phyloP scores from a whole-genome alignment of 805 yeast genomes.

The Ogataea haglerorum region DNA sequence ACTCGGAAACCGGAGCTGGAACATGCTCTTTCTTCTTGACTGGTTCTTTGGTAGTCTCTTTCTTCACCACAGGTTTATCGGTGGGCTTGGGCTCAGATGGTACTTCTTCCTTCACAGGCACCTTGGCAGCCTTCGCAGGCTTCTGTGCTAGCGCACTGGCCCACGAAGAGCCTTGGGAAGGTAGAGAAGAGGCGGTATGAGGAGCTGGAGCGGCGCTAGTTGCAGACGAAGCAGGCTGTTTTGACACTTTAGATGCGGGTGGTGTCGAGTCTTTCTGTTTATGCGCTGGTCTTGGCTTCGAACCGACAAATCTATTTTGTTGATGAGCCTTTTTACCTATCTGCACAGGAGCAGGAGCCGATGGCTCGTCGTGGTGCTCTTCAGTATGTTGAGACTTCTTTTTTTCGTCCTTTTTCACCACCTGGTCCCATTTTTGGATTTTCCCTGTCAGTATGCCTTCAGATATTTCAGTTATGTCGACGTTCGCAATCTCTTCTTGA shows the following conservation, averaged over 20 bases:
- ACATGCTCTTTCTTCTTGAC: conserved; percentile 12
- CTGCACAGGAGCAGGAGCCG: conserved; percentile 7
- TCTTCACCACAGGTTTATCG: conserved; percentile 10
- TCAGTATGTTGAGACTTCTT: conserved; percentile 33
- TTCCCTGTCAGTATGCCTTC: conserved; percentile 88
- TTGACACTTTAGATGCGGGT: conserved; percentile 8
- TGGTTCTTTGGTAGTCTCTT: conserved; percentile 1
- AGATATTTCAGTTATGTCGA: conserved; percentile 74
- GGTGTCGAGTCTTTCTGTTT: conserved; percentile 14
- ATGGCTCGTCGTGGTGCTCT: conserved; percentile 18
- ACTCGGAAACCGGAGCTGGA: conserved; percentile 18
- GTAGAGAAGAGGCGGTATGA: conserved; percentile 17
- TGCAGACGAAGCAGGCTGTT: conserved; percentile 5
- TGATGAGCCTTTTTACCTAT: conserved; percentile 17
- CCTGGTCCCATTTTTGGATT: conserved; percentile 92
- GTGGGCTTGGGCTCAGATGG: conserved; percentile 5
- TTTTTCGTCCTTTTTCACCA: conserved; percentile 63
- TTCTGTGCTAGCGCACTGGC: conserved; percentile 32
- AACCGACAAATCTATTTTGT: conserved; percentile 12
- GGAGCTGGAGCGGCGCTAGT: conserved; percentile 12
- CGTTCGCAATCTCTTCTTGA: conserved; percentile 61
- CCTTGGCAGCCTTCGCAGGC: conserved; percentile 17
- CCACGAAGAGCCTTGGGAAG: conserved; percentile 31
- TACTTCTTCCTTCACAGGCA: conserved; percentile 13
- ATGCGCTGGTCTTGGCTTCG: conserved; percentile 16